Conservation (phyloP, 495 filamentous ascomycete species). For the Tuber magnatum region DNA sequence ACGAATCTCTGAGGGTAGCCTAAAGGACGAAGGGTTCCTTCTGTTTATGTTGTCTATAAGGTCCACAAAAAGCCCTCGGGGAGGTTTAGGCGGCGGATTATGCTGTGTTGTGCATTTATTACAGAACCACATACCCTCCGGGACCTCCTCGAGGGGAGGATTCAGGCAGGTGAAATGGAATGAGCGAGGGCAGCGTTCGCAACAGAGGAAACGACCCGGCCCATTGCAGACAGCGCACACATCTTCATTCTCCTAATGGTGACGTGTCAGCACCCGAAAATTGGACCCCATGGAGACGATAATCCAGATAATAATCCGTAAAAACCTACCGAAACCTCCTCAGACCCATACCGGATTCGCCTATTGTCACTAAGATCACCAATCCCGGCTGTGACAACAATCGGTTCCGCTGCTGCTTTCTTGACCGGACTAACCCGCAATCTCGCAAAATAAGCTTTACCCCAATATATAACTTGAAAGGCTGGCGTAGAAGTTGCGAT, state of each 20-base stretch:
- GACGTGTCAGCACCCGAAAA: constrained; percentile 42
- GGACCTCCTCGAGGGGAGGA: constrained; percentile 62
- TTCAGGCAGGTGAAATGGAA: constrained; percentile 83
- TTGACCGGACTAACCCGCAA: constrained; percentile 39
- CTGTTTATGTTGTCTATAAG: constrained; percentile 55
- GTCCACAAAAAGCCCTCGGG: constrained; percentile 51
- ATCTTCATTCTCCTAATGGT: constrained; percentile 68
- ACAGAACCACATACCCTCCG: constrained; percentile 77
- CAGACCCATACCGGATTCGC: constrained; percentile 39
- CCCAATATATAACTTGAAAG: neutral
- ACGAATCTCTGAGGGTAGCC: constrained; percentile 59
- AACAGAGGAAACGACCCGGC: constrained; percentile 79
- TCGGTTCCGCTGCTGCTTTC: constrained; percentile 34
- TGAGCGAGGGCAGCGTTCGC: constrained; percentile 77
- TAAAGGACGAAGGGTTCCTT: constrained; percentile 64
- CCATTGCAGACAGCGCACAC: constrained; percentile 74
- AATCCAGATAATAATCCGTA: constrained; percentile 12
- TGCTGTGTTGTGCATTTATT: constrained; percentile 54
- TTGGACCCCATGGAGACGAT: constrained; percentile 6
- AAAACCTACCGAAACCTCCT: constrained; percentile 40
- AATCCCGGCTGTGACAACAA: constrained; percentile 40
- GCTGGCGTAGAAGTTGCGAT: neutral
- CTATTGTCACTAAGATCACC: constrained; percentile 39
- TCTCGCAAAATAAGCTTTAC: constrained; percentile 16
- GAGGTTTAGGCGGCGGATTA: constrained; percentile 42